Evolutionary conservation across 495 filamentous ascomycete species (phyloP).

Genomic region (Aspergillus bridgeri): DNA sequence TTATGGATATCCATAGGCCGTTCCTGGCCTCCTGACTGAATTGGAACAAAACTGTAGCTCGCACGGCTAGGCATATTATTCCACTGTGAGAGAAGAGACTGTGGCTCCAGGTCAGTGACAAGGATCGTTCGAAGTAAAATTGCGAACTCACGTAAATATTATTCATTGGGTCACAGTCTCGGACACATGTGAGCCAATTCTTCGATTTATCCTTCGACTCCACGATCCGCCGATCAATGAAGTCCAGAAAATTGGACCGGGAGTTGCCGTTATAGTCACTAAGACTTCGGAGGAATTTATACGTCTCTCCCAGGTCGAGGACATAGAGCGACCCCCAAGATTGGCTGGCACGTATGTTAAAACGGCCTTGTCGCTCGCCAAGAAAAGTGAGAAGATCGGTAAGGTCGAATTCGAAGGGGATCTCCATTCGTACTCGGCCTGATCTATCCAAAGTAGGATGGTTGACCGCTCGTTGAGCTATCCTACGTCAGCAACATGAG

Average conservation of each 20-base stretch:
- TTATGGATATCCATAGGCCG: conserved; percentile 42
- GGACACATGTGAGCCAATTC: conserved; percentile 47
- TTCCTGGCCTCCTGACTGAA: conserved; percentile 32
- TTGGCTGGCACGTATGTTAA: conserved; percentile 49
- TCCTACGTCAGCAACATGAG: conserved; percentile 17
- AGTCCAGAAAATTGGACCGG: conserved; percentile 44
- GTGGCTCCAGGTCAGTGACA: conserved; percentile 8
- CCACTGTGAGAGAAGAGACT: conserved; percentile 47
- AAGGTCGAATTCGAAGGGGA: conserved; percentile 42
- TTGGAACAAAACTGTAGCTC: conserved; percentile 41
- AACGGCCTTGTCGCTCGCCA: conserved; percentile 40
- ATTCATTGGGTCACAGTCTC: conserved; percentile 44
- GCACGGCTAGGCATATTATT: conserved; percentile 53
- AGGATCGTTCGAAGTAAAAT: neutral
- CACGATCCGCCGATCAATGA: conserved; percentile 45
- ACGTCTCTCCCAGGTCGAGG: conserved; percentile 42
- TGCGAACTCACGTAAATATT: conserved; percentile 38
- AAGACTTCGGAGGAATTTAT: conserved; percentile 42
- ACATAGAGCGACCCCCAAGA: conserved; percentile 45
- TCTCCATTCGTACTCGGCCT: conserved; percentile 38
- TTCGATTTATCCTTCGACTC: conserved; percentile 49
- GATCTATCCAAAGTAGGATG: conserved; percentile 37
- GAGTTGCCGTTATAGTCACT: conserved; percentile 48
- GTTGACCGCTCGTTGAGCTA: conserved; percentile 49
- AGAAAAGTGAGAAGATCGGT: conserved; percentile 41